A percentile compares a stretch with the other conserved stretches of the same genome.
These are phyloP conservation scores for Stylonectria norvegica DNA, from an alignment of 2,329 filamentous ascomycete genomes.

Conservation along the genomic window DNA sequence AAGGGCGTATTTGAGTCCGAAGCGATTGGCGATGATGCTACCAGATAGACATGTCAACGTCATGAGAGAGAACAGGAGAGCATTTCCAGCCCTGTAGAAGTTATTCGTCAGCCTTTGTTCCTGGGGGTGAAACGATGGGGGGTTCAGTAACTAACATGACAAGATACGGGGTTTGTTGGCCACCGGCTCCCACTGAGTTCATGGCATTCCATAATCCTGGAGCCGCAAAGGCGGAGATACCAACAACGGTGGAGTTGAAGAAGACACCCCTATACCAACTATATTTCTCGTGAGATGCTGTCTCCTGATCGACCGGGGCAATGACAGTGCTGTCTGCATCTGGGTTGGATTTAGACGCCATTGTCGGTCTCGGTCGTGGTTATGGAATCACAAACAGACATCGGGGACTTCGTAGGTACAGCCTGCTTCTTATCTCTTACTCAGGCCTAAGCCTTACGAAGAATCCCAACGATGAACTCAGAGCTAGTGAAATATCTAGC, in stretches of 20 bases:
- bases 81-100: slow-evolving; percentile 8
- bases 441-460: no score
- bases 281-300: not conserved
- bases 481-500: no score
- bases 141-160: slow-evolving; percentile 5
- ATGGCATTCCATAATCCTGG: slow-evolving; percentile 31
- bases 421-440: no score
- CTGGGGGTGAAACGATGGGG: no score
- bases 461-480: no score
- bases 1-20: slow-evolving; percentile 38
- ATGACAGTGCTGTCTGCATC: no score
- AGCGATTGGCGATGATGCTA: slow-evolving; percentile 7
- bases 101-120: not conserved
- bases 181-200: slow-evolving; percentile 10
- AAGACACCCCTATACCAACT: not conserved
- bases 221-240: slow-evolving; percentile 17
- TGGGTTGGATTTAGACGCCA: no score
- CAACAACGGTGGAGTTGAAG: slow-evolving; percentile 3
- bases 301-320: not conserved
- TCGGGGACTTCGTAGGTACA: no score
- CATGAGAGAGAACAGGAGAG: slow-evolving; percentile 9
- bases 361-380: no score
- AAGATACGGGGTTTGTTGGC: slow-evolving; percentile 9
- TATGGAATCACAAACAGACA: no score
- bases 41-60: slow-evolving; percentile 5